These are phyloP conservation scores for Ilyonectria robusta DNA, from an alignment of 2,329 filamentous ascomycete genomes.

Conservation along the genomic window DNA sequence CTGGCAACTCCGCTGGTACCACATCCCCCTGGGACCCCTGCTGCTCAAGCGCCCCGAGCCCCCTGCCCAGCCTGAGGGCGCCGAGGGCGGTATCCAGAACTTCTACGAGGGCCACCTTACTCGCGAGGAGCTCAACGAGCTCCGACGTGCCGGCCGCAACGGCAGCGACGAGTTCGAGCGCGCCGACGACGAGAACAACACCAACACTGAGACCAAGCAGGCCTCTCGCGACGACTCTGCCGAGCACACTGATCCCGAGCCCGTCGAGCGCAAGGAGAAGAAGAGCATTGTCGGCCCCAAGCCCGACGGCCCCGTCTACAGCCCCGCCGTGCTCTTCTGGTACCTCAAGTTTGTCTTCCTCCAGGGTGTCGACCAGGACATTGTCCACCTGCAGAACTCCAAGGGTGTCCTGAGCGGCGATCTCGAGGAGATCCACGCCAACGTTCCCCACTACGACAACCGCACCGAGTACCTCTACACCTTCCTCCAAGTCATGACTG, in stretches of 20 bases:
- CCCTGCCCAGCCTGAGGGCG: constrained; percentile 75
- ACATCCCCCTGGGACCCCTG: constrained; percentile 67
- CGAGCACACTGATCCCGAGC: constrained; percentile 14
- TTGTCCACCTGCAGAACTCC: constrained; percentile 46
- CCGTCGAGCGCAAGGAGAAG: constrained; percentile 26
- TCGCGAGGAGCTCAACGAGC: constrained; percentile 63
- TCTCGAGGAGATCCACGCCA: constrained; percentile 68
- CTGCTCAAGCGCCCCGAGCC: constrained; percentile 61
- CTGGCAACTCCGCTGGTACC: constrained; percentile 70
- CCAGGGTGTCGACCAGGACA: constrained; percentile 47
- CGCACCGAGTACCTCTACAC: constrained; percentile 70
- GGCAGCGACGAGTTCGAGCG: constrained; percentile 43
- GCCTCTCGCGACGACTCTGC: constrained; percentile 9
- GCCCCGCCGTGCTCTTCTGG: constrained; percentile 41
- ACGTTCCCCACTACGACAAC: constrained; percentile 73
- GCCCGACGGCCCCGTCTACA: constrained; percentile 35
- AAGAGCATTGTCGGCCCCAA: constrained; percentile 41
- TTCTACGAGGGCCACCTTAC: constrained; percentile 71
- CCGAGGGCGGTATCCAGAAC: constrained; percentile 67
- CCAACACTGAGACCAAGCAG: constrained; percentile 42
- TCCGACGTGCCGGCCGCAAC: constrained; percentile 51
- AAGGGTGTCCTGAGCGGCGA: constrained; percentile 68
- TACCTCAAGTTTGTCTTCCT: constrained; percentile 44
- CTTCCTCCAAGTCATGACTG: constrained; percentile 73
- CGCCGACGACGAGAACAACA: constrained; percentile 31